Conservation (phyloP, 108 stramenopile species). For the Nitzschia sp. region DNA sequence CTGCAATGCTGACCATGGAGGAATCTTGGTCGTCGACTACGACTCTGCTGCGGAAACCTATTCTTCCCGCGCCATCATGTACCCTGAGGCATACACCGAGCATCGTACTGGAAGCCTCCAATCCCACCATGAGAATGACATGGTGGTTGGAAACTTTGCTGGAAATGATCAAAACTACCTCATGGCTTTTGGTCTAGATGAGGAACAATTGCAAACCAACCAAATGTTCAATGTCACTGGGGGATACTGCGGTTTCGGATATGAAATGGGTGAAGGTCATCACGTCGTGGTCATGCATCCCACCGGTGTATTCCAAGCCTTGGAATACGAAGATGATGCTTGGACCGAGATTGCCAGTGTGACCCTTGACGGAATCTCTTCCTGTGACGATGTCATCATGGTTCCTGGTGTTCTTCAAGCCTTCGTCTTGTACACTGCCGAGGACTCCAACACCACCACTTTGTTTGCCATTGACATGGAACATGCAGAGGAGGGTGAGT, state of each 20-base stretch:
- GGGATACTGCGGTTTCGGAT: conserved; percentile 17
- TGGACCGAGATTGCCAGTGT: conserved; percentile 16
- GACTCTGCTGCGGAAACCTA: conserved; percentile 12
- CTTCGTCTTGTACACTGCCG: neutral
- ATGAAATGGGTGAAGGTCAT: conserved; percentile 17
- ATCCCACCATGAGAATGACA: conserved; percentile 12
- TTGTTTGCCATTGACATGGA: conserved; percentile 21
- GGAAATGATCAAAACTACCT: conserved; percentile 10
- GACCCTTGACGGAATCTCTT: conserved; percentile 4
- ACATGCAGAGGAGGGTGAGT: conserved; percentile 14
- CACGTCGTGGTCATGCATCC: conserved; percentile 20
- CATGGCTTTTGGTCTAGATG: conserved; percentile 7
- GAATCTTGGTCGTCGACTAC: conserved; percentile 32
- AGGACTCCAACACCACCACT: neutral
- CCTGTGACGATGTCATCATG: conserved; percentile 10
- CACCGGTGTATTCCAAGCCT: conserved; percentile 25
- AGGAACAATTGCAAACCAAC: neutral
- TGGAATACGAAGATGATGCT: conserved; percentile 1
- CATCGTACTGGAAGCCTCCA: conserved; percentile 33
- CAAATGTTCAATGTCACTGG: conserved; percentile 3
- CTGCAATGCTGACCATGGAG: conserved; percentile 27
- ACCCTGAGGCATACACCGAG: conserved; percentile 14
- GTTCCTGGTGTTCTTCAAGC: conserved; percentile 15
- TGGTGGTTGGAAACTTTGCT: conserved; percentile 32
- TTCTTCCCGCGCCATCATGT: conserved; percentile 24